Conservation (phyloP, 345 rosid genomes). For the Populus deltoides region DNA sequence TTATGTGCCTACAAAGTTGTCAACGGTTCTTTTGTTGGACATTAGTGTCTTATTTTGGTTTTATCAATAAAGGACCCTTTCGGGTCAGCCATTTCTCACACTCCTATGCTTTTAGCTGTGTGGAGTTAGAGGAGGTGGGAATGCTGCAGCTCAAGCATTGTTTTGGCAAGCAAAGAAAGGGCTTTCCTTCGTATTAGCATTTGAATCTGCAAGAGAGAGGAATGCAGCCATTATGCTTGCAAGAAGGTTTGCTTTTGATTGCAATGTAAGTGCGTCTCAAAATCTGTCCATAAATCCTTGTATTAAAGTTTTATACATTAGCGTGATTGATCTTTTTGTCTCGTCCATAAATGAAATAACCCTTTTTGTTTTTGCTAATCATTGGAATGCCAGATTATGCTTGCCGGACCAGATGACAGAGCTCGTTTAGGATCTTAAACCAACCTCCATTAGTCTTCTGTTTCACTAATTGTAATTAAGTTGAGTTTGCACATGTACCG, state of each 20-base stretch:
- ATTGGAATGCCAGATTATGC: slow-evolving; percentile 46
- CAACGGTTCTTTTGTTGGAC: background rate
- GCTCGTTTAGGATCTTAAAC: slow-evolving; percentile 32
- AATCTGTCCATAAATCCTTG: background rate
- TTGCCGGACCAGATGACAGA: slow-evolving; percentile 64
- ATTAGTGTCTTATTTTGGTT: background rate
- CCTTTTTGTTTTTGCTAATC: background rate
- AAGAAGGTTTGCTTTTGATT: slow-evolving; percentile 90
- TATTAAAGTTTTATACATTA: background rate
- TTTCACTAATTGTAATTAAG: slow-evolving; percentile 42
- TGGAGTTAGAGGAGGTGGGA: slow-evolving; percentile 98
- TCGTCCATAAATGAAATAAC: background rate
- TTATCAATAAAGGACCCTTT: background rate
- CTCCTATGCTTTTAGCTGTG: slow-evolving; percentile 49
- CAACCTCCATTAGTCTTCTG: background rate
- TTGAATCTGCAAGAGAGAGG: slow-evolving; percentile 85
- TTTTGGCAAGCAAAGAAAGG: slow-evolving; percentile 89
- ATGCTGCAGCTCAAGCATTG: slow-evolving; percentile 89
- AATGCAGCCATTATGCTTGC: slow-evolving; percentile 93
- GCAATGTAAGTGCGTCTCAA: slow-evolving; percentile 55
- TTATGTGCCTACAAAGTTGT: background rate
- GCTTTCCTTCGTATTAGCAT: slow-evolving; percentile 70
- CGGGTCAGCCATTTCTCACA: background rate
- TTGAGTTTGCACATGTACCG: slow-evolving; percentile 22
- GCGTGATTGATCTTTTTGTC: background rate